Evolutionary conservation across 305 asterid species (phyloP).

Genomic region (Fraxinus baroniana): DNA sequence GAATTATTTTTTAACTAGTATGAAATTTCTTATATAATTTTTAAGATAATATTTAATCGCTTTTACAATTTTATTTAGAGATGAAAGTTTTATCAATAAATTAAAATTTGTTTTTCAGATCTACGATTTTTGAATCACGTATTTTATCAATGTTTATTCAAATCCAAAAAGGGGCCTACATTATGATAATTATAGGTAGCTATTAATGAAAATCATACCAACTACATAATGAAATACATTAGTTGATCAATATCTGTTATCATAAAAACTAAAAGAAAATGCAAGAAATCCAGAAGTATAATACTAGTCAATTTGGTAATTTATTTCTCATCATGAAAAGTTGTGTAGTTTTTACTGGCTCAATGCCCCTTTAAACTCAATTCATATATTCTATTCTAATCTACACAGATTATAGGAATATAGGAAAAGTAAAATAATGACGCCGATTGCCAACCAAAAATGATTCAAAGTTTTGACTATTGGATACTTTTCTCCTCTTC

Average conservation of each 20-base stretch:
- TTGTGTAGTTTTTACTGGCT: background rate
- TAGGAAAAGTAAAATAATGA: constrained; percentile 32
- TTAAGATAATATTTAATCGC: background rate
- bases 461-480: constrained; percentile 26
- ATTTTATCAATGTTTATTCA: background rate
- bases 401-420: background rate
- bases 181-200: background rate
- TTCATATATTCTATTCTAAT: too few species aligned
- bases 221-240: background rate
- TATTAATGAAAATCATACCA: background rate
- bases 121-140: too few species aligned
- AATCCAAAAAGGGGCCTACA: too few species aligned
- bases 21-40: background rate
- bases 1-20: background rate
- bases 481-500: constrained; percentile 31
- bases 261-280: background rate
- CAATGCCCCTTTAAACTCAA: background rate
- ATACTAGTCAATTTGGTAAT: background rate
- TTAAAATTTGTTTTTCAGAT: too few species aligned
- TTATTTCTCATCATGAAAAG: background rate
- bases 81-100: background rate
- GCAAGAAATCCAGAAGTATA: background rate
- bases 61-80: background rate
- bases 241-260: background rate
- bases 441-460: constrained; percentile 53